Base-by-base conservation (phyloP, 441 rosid species). In the Omphalea diandra region DNA sequence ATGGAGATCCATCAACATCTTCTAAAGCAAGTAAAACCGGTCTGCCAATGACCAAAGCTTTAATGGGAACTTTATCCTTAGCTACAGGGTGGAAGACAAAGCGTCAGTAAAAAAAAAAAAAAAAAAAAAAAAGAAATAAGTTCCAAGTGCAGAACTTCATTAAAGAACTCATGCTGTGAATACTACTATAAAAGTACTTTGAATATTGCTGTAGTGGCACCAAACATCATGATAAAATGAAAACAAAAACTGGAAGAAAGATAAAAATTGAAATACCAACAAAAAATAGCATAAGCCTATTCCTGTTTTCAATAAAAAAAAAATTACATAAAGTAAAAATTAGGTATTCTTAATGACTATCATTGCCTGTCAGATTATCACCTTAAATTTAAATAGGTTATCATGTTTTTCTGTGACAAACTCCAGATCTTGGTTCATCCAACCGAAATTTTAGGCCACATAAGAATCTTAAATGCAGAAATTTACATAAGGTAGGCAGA, bases 1-100 rank as follows among this genome's bases (percentile, higher is more conserved):
- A 91, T 40, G 99, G 99, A 83, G 91, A 72, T 73, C 98, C 99
- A 76, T 96, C 99, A 70, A 89, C 96, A 79, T 96, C 98, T 85
- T 96, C 98, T 63, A 96, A 72, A 63, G 99, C 99, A 77, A 90
- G 94, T 75, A 96, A 82, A 80, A 93, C 79, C 50, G 99, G 98
- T 76, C 91, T 87, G 77, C 97, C 96, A 62, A 86, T 41, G 68
- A 93, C 89, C 22, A 83, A 73, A 72, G 92, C 74, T 80, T 80
- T 85, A 63, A 79, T 54, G 72, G 89, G 82, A 71, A 77, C 83
- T 75, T 87, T 88, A 47, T 88, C 93, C 69, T 82, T 88, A 68
- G 65, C 98, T 96, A 61, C 75, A 70, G 59, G 38, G 41, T 64
- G 75, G 35, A 22, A 65, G 41, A 67, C 47, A 8, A 33, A 33